Base-by-base conservation (phyloP, 2,329 filamentous ascomycete species). In the Fusarium sp. region DNA sequence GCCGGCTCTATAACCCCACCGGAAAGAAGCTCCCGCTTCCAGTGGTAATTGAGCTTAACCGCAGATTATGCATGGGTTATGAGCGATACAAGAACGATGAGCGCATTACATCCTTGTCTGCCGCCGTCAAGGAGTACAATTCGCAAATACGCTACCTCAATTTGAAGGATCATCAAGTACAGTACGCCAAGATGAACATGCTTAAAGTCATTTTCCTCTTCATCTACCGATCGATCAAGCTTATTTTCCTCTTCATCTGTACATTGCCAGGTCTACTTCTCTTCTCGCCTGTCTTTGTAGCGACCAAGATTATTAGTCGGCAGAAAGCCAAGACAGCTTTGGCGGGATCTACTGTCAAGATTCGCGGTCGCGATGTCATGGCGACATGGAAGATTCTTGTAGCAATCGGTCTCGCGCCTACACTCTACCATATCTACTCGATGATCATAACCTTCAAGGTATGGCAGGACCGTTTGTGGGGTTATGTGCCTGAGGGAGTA, bases 371-470 rank as follows among this genome's bases (percentile, higher is more conserved):
- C 62, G 94, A 97, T 78, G 94, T 97, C 55, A 94, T 97, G 85
- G 93, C 94, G 1, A 97, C 94, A 0, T 97, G 94, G 94, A 97
- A 97, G 80, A 88, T 97, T 19, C 86, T 97, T 34, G 93, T 97
- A n/a, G 91, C 94, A 10, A 85, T 97, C 77, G 93, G 92, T 2
- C 88, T 97, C 61, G 92, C 94, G 1, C 94, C 94, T 1, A 86
- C 92, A 17, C 85, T 97, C 5, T 97, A 97, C 80, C 89, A 93
- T 72, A 87, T 92, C 64, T 97, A 97, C 81, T 94, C 91, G 22
- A 84, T 89, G 60, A 77, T 93, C 21, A 86, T 96, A 33, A 90
- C 92, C 2, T 87, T 89, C 77, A 94, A 91, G 88, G 91, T 93
- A 7, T 93, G 92, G 80, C 86, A 89, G 69, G 95, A 97, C 79